A percentile compares a stretch with the other conserved stretches of the same genome.
phyloP scores from a whole-genome alignment of 441 rosid species.

The Erysimum pusillum region DNA sequence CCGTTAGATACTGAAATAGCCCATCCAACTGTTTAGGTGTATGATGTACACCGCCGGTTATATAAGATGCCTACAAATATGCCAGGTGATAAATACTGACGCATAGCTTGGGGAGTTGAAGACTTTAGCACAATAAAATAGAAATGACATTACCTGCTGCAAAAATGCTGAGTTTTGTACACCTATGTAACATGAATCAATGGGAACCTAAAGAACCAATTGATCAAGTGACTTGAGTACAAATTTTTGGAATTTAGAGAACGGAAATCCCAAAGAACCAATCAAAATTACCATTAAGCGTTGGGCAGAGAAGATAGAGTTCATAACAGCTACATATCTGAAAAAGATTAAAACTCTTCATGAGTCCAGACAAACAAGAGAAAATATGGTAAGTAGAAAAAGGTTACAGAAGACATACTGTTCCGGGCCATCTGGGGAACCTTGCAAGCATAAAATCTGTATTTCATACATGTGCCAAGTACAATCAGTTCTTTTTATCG shows the following conservation, averaged over 20 bases:
- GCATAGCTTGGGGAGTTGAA: slow-evolving; percentile 20
- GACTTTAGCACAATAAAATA: neutral
- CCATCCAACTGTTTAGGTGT: slow-evolving; percentile 93
- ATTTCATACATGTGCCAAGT: slow-evolving; percentile 40
- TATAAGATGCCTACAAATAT: slow-evolving; percentile 81
- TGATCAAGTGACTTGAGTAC: slow-evolving; percentile 24
- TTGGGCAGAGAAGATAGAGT: slow-evolving; percentile 95
- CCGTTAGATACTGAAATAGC: slow-evolving; percentile 85
- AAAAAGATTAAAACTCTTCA: slow-evolving; percentile 40
- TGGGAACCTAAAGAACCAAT: slow-evolving; percentile 74
- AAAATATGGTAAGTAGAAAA: slow-evolving; percentile 24
- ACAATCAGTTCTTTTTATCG: slow-evolving; percentile 18
- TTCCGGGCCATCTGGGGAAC: slow-evolving; percentile 97
- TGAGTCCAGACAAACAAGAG: slow-evolving; percentile 38
- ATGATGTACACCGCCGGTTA: slow-evolving; percentile 91
- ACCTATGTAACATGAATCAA: slow-evolving; percentile 92
- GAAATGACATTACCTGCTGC: slow-evolving; percentile 72
- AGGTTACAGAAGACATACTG: slow-evolving; percentile 68
- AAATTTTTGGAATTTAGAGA: neutral
- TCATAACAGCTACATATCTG: slow-evolving; percentile 99
- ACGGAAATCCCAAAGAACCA: slow-evolving; percentile 4
- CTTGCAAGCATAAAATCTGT: slow-evolving; percentile 98
- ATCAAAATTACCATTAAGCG: slow-evolving; percentile 73
- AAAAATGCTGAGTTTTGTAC: slow-evolving; percentile 88
- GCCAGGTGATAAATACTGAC: slow-evolving; percentile 24